Evolutionary conservation across 192 early-diverging fungal genomes (phyloP).

Genomic region (Chytriomyces sp.): DNA sequence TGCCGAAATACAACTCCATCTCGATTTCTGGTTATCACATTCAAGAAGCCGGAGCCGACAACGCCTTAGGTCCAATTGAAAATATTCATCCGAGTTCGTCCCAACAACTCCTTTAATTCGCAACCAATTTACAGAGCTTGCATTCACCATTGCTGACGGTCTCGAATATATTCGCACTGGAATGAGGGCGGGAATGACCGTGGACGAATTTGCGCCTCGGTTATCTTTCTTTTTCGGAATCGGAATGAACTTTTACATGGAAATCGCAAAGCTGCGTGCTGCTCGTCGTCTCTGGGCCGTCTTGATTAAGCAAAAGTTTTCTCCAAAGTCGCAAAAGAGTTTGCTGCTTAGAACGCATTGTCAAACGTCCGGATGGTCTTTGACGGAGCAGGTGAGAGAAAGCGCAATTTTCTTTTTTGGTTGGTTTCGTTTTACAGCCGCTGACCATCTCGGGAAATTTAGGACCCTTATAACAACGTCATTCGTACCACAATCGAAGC

Average conservation of each 20-base stretch:
- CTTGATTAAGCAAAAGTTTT: constrained; percentile 81
- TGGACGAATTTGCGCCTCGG: constrained; percentile 87
- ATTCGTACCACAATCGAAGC: constrained; percentile 88
- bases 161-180: constrained; percentile 64
- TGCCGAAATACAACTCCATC: constrained; percentile 95
- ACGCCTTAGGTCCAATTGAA: constrained; percentile 56
- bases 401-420: background rate
- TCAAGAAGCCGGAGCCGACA: constrained; percentile 89
- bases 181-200: constrained; percentile 82
- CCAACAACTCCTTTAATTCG: background rate
- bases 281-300: constrained; percentile 84
- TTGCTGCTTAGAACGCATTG: constrained; percentile 87
- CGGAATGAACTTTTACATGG: constrained; percentile 96
- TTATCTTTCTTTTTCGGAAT: constrained; percentile 92
- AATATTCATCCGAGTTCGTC: background rate
- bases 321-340: constrained; percentile 79
- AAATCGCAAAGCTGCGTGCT: constrained; percentile 89
- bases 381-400: constrained; percentile 75
- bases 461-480: constrained; percentile 91
- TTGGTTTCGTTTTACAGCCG: background rate
- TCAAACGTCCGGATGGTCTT: constrained; percentile 90
- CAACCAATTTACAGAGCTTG: constrained; percentile 60
- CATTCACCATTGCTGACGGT: constrained; percentile 92
- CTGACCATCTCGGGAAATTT: background rate
- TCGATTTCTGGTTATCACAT: constrained; percentile 95